A percentile compares a stretch with the other conserved stretches of the same genome.
These are phyloP conservation scores for Sporothrix dimorphospora DNA, from an alignment of 2,329 filamentous ascomycete genomes.

Conservation along the genomic window DNA sequence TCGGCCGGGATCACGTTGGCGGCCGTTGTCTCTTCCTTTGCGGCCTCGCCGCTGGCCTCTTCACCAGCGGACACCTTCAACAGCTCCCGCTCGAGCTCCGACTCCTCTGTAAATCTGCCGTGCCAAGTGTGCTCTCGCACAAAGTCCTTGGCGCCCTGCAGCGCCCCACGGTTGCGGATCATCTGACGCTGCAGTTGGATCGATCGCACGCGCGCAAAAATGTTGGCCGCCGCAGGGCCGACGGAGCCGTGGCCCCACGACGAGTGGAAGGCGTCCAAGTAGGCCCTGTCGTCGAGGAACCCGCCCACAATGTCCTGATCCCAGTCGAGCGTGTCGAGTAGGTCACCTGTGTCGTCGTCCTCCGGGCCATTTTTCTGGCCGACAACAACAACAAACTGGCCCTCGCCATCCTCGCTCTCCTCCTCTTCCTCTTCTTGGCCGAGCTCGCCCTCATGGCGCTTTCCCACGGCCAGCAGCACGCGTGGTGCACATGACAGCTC, in stretches of 20 bases:
- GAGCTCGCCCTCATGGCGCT: not conserved
- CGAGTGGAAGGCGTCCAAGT: conserved; percentile 22
- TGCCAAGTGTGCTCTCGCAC: too few relatives aligned
- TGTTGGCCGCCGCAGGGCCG: not conserved
- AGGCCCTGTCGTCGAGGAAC: conserved; percentile 18
- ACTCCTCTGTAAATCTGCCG: not conserved
- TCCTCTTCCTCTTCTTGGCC: not conserved
- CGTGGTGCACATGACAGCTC: conserved; percentile 30
- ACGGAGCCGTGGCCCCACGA: conserved; percentile 23
- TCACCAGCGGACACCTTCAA: not conserved
- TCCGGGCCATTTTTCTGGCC: not conserved
- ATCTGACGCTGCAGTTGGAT: conserved; percentile 20
- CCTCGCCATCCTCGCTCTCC: not conserved
- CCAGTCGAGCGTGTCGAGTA: conserved; percentile 23
- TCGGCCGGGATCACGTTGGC: not conserved
- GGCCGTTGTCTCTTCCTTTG: not conserved
- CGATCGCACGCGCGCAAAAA: conserved; percentile 17
- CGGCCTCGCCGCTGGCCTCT: not conserved
- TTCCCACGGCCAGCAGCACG: conserved; percentile 19
- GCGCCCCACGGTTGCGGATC: not conserved
- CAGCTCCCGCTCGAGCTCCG: not conserved
- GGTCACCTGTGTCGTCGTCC: not conserved
- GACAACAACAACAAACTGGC: not conserved
- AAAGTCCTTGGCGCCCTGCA: not conserved
- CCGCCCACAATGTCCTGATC: conserved; percentile 25